phyloP scores from a whole-genome alignment of 2,329 filamentous ascomycete species.

The Byssothecium circinans region DNA sequence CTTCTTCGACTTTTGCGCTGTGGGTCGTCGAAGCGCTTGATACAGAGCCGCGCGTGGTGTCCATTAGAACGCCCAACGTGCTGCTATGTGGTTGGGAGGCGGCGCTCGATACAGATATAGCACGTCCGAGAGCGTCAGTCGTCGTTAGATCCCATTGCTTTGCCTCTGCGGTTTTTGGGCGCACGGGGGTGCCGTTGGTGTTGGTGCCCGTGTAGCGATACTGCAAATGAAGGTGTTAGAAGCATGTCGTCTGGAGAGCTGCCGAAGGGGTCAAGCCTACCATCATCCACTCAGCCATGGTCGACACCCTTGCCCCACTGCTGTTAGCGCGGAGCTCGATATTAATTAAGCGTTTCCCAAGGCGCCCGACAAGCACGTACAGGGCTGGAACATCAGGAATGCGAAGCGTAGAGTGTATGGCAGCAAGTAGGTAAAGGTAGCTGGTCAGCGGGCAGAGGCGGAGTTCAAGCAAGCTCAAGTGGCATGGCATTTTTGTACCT shows the following conservation, averaged over 20 bases:
- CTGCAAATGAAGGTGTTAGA: slow-evolving; percentile 29
- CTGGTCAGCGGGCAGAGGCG: slow-evolving; percentile 10
- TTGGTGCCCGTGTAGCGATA: slow-evolving; percentile 40
- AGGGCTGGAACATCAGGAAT: slow-evolving; percentile 20
- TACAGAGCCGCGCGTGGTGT: slow-evolving; percentile 42
- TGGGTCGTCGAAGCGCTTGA: slow-evolving; percentile 43
- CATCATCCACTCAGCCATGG: slow-evolving; percentile 43
- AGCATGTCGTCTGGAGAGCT: slow-evolving; percentile 8
- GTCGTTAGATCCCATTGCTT: slow-evolving; percentile 43
- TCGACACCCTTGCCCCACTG: slow-evolving; percentile 40
- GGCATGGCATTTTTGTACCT: slow-evolving; percentile 14
- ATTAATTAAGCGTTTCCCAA: slow-evolving; percentile 31
- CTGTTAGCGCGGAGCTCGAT: slow-evolving; percentile 39
- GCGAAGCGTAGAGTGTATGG: slow-evolving; percentile 4
- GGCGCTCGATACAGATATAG: slow-evolving; percentile 30
- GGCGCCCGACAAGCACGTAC: slow-evolving; percentile 38
- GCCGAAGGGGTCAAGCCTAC: slow-evolving; percentile 25
- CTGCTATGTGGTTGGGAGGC: slow-evolving; percentile 17
- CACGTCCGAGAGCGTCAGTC: slow-evolving; percentile 41
- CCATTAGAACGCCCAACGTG: slow-evolving; percentile 32
- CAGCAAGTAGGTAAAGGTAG: slow-evolving; percentile 4
- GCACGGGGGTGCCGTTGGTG: slow-evolving; percentile 25
- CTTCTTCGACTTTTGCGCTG: slow-evolving; percentile 31
- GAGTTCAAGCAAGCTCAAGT: slow-evolving; percentile 2
- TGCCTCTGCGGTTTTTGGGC: slow-evolving; percentile 36